Evolutionary conservation across 257 asterid species (phyloP).

Genomic region (Solanum lignicaule): DNA sequence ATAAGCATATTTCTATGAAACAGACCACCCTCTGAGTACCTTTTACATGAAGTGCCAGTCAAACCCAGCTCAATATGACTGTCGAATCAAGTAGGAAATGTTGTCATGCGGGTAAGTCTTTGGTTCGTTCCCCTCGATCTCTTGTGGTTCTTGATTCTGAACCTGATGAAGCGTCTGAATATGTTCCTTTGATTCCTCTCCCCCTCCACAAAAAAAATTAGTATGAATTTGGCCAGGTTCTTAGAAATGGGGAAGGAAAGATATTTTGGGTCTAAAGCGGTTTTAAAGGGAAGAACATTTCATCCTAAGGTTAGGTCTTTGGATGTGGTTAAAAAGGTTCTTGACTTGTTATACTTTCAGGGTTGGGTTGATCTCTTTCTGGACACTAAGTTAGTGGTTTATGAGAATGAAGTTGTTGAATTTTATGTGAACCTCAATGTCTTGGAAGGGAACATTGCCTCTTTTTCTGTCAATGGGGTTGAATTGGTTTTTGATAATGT

Average conservation of each 20-base stretch:
- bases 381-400: not conserved
- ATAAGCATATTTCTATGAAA: too few relatives aligned
- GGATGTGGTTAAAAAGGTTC: not conserved
- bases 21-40: not conserved
- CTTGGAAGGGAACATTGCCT: too few relatives aligned
- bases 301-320: not conserved
- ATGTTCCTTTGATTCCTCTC: not conserved
- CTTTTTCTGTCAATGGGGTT: too few relatives aligned
- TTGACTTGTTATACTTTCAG: too few relatives aligned
- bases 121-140: rapidly evolving
- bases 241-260: not conserved
- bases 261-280: not conserved
- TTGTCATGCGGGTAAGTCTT: rapidly evolving
- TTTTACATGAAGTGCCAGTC: not conserved
- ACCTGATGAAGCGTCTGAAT: not conserved
- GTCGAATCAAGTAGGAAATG: not conserved
- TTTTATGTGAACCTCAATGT: too few relatives aligned
- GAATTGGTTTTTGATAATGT: not conserved
- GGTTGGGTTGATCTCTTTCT: too few relatives aligned
- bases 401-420: not conserved
- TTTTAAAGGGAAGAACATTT: not conserved
- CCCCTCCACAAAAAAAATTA: not conserved
- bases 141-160: not conserved
- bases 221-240: not conserved
- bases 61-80: rapidly evolving